phyloP scores from a whole-genome alignment of 2,329 filamentous ascomycete genomes.

The Fusarium tanahbumbuense region DNA sequence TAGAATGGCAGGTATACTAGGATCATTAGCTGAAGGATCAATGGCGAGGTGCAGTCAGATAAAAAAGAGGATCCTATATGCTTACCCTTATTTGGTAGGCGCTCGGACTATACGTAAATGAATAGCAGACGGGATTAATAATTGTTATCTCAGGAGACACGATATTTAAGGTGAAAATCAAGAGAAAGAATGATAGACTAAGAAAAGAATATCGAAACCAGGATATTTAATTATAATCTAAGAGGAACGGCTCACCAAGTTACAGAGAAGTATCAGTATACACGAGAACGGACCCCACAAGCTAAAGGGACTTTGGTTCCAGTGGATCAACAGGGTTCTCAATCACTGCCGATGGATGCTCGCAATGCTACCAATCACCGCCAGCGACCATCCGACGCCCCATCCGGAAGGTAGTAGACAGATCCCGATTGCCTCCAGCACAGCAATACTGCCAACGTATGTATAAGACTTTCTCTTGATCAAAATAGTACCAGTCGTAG shows the following conservation, averaged over 20 bases:
- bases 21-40: neutral
- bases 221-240: accelerated
- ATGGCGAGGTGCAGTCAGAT: neutral
- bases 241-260: accelerated
- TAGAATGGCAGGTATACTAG: neutral
- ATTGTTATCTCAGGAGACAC: neutral
- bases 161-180: accelerated
- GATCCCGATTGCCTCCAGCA: neutral
- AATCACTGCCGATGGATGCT: neutral
- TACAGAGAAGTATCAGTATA: neutral
- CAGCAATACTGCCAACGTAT: neutral
- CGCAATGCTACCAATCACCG: neutral
- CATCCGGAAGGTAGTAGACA: neutral
- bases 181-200: neutral
- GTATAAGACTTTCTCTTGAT: neutral
- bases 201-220: accelerated
- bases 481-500: neutral
- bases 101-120: neutral
- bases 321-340: neutral
- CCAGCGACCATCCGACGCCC: neutral
- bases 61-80: neutral
- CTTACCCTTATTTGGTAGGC: neutral
- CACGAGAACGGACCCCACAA: neutral
- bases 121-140: accelerated
- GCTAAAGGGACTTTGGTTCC: neutral